These are phyloP conservation scores for Polytrichum formosum DNA, from an alignment of 225 moss, liverwort and hornwort genomes.

Conservation along the genomic window DNA sequence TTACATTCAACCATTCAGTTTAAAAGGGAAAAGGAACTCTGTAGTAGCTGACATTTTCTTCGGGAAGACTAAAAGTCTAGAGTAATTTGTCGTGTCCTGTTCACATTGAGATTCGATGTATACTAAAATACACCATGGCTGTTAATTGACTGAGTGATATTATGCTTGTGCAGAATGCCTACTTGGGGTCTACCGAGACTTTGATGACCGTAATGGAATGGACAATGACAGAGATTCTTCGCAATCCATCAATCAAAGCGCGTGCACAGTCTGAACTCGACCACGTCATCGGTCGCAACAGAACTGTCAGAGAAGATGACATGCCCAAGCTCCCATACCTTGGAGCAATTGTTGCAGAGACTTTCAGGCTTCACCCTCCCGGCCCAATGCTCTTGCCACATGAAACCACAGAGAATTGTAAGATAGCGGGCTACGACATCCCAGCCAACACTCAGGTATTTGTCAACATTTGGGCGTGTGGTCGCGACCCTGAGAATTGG, in stretches of 20 bases:
- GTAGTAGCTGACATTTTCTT: no score
- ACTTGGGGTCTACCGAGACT: constrained; percentile 2
- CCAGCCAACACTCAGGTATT: constrained; percentile 22
- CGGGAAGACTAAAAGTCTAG: no score
- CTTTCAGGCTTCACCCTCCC: constrained; percentile 3
- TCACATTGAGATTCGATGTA: no score
- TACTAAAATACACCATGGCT: no score
- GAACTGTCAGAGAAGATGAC: background rate
- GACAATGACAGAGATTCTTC: constrained; percentile 6
- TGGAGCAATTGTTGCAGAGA: background rate
- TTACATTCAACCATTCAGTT: no score
- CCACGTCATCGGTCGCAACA: background rate
- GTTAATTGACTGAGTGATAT: background rate
- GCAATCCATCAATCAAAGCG: background rate
- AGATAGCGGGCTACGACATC: background rate
- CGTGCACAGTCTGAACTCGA: constrained; percentile 1
- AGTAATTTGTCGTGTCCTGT: no score
- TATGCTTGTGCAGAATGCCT: constrained; percentile 5
- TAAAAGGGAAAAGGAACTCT: no score
- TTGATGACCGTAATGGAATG: constrained; percentile 3
- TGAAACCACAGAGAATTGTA: constrained; percentile 1
- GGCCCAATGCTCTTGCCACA: background rate
- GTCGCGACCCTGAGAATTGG: constrained; percentile 30
- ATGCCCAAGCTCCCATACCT: constrained; percentile 1
- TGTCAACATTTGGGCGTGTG: constrained; percentile 39